Evolutionary conservation across 2,329 filamentous ascomycete genomes (phyloP).

Genomic region (Trichophyton equinum): DNA sequence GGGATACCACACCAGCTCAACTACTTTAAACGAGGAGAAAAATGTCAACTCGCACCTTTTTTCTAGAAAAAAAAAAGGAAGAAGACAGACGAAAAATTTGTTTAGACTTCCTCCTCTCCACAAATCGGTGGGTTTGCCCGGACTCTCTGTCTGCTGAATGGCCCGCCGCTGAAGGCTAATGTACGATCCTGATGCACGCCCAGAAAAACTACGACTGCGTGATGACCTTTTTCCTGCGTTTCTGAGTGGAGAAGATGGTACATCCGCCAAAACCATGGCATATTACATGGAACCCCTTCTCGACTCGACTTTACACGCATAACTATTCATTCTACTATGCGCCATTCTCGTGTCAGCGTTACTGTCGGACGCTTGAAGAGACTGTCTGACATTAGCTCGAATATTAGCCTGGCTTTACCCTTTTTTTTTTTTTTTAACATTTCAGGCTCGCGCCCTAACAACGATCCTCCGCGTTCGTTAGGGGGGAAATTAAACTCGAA

Average conservation of each 20-base stretch:
- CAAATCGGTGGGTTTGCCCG: constrained; percentile 1
- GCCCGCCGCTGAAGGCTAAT: constrained; percentile 2
- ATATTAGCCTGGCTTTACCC: not conserved
- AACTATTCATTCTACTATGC: not conserved
- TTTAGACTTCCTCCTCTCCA: constrained; percentile 5
- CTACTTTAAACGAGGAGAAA: constrained; percentile 3
- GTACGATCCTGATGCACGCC: constrained; percentile 4
- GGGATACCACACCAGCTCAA: not conserved
- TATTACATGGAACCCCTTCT: not conserved
- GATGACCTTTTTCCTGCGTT: not conserved
- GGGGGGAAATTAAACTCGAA: constrained; percentile 1
- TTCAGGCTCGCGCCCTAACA: not conserved
- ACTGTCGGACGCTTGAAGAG: not conserved
- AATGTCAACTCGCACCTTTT: not conserved
- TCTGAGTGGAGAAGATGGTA: not conserved
- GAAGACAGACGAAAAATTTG: constrained; percentile 1
- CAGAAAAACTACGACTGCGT: not conserved
- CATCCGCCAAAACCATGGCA: not conserved
- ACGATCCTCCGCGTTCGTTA: not conserved
- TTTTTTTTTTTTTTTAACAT: not conserved
- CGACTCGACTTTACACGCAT: not conserved
- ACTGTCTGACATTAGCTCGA: not conserved
- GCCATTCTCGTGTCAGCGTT: not conserved
- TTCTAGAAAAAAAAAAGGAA: not conserved
- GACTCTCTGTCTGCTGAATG: constrained; percentile 3